Percentiles rank a stretch among this genome's conserved stretches.
phyloP scores from a whole-genome alignment of 345 rosid genomes.

The Brassica nigra region DNA sequence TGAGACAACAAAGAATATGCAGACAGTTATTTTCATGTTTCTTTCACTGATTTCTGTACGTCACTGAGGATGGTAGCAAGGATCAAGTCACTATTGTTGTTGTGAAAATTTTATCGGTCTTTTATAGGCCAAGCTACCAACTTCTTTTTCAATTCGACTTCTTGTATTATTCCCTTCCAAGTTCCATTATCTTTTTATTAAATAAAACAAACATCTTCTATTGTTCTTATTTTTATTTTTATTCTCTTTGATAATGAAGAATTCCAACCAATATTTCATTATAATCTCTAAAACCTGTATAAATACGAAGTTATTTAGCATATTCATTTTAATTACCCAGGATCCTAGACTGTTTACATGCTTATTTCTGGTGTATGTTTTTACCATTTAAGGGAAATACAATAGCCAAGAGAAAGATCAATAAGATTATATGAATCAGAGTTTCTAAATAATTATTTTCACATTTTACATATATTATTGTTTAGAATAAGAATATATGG shows the following conservation, averaged over 20 bases:
- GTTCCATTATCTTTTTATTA: neutral
- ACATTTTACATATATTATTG: no score
- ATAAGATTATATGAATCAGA: neutral
- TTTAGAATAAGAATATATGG: neutral
- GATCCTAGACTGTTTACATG: neutral
- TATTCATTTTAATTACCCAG: neutral
- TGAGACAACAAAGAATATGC: slow-evolving; percentile 46
- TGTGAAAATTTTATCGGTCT: slow-evolving; percentile 15
- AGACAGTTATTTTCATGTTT: slow-evolving; percentile 53
- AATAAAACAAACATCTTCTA: neutral
- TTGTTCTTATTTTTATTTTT: neutral
- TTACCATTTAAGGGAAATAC: neutral
- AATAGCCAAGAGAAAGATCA: neutral
- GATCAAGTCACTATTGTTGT: neutral
- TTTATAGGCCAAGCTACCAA: slow-evolving; percentile 30
- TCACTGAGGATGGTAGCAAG: neutral
- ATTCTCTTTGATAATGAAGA: neutral
- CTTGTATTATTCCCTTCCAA: slow-evolving; percentile 1
- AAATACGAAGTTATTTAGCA: neutral
- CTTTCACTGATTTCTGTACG: neutral
- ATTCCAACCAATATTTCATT: neutral
- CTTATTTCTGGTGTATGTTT: neutral
- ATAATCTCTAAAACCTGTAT: neutral
- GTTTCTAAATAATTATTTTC: neutral
- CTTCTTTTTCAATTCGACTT: neutral